Base-by-base conservation (phyloP, 345 rosid species). In the Lumnitzera littorea region DNA sequence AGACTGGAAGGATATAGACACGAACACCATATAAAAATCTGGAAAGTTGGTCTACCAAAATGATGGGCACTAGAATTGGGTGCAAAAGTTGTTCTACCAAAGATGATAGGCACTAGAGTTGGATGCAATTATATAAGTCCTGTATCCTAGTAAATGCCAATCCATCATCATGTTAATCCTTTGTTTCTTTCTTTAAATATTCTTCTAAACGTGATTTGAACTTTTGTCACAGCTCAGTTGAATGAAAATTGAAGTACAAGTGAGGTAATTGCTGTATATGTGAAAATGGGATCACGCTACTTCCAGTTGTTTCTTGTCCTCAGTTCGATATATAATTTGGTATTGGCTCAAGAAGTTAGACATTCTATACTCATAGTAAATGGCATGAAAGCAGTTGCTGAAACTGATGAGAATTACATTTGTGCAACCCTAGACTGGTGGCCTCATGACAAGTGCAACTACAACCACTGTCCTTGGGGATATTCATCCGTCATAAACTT, bases 391-490 rank as follows among this genome's bases (percentile, higher is more conserved):
- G 61, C 62, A 53, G 62, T 84, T 58, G 76, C 91, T 6, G 76
- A 78, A 67, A 90, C 81, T 31, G 96, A 94, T 56, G 91, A 88
- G 52, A 78, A 86, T 66, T 94, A 84, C 63, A 62, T 94, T 15
- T 94, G 99, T 68, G 97, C 97, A 31, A 94, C 99, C 52, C 43
- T 94, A 61, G 99, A 94, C 65, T 94, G 99, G 99, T 94, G 99
- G 99, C 99, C 99, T 64, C 96, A 83, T 73, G 96, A 94, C 60
- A 94, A 94, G 76, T 94, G 99, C 66, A 74, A 91, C 77, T 94
- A 94, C 74, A 55, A 86, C 31, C 88, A 83, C 31, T 94, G 99
- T 65, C 97, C 99, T 1, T 94, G 99, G 97, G 85, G 83, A 16
- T 73, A 88, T 74, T 67, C 97, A 56, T 94, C 99, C 48, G 95